Evolutionary conservation across 1,284 basidiomycete genomes (phyloP).

Genomic region (Vanrija sp.): DNA sequence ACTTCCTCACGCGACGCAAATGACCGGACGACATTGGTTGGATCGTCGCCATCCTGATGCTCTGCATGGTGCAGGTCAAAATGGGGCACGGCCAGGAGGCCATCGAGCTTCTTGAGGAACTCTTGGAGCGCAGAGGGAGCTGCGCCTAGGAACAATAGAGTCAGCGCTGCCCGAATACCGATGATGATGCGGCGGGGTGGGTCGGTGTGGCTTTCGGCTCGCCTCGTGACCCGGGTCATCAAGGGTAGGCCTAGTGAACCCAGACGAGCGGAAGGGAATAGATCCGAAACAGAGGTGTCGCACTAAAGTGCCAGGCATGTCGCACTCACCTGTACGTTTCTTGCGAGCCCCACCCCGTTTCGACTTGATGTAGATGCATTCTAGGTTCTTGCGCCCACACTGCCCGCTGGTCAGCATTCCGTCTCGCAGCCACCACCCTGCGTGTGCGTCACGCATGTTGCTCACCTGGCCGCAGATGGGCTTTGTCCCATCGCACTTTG

Average conservation of each 20-base stretch:
- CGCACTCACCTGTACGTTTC: constrained; percentile 35
- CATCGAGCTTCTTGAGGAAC: constrained; percentile 45
- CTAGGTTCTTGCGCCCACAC: constrained; percentile 41
- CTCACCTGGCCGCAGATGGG: constrained; percentile 47
- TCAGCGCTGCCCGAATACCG: background rate
- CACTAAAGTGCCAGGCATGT: background rate
- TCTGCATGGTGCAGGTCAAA: constrained; percentile 20
- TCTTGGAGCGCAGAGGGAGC: constrained; percentile 39
- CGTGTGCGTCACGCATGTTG: background rate
- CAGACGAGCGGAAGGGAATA: background rate
- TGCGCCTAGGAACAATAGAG: constrained; percentile 11
- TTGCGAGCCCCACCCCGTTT: constrained; percentile 48
- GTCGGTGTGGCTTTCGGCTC: no score
- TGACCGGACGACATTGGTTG: constrained; percentile 33
- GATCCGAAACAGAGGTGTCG: background rate
- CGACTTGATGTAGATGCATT: constrained; percentile 50
- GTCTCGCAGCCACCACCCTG: no score
- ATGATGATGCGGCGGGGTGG: no score
- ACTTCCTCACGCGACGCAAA: constrained; percentile 37
- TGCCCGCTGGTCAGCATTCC: constrained; percentile 11
- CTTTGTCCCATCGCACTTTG: constrained; percentile 47
- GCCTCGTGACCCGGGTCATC: no score
- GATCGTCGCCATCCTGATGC: constrained; percentile 28
- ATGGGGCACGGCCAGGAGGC: constrained; percentile 29
- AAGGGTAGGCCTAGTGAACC: background rate